Evolutionary conservation across 768 basidiomycete genomes (phyloP), one percentile per base, ranked within the genome.

Genomic region (Panus rudis): DNA sequence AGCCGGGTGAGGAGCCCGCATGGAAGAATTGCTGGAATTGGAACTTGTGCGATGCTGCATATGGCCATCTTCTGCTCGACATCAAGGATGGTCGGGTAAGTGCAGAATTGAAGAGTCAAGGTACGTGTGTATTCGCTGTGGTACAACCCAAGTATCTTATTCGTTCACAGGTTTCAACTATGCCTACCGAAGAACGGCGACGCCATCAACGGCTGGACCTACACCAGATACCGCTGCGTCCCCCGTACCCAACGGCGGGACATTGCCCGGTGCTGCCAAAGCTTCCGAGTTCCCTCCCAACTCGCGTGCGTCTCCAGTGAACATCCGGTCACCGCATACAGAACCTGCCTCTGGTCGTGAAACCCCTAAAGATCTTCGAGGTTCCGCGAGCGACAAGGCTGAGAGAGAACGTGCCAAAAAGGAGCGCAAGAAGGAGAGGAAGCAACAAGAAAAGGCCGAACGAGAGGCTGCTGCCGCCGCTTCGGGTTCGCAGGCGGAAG

Each of bases 11-110:
- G 61, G 92, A 97, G 54, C 81, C 84, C 3, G 82, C 89, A 0
- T 99, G 96, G 96, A 99, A 97, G 65, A 97, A 96, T 61, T 92
- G 90, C 60, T 97, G 94, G 94, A 92, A 96, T 60, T 96, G 94
- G 94, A 94, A 97, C 56, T 67, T 98, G 32, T 92, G 92, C 50
- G 96, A 99, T 53, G 94, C 94, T 5, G 88, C 92, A 2, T 96
- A 84, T 48, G 94, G 96, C 2, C 81, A 80, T 10, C 73, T 99
- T 25, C 69, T 96, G 1, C 67, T 99, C 34, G 92, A 96, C 52
- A 68, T 98, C 54, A 85, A 85, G 53, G 93, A 98, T 46, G 92
- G 94, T 6, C 72, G 93, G 38, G 79, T 99, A 35, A 92, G 89
- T 45, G 84, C 85, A 0, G 93, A 98, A 59, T 73, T 93, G 48